These are phyloP conservation scores for Ceratobasidium sp. DNA, from an alignment of 1,284 basidiomycete genomes.

Conservation along the genomic window DNA sequence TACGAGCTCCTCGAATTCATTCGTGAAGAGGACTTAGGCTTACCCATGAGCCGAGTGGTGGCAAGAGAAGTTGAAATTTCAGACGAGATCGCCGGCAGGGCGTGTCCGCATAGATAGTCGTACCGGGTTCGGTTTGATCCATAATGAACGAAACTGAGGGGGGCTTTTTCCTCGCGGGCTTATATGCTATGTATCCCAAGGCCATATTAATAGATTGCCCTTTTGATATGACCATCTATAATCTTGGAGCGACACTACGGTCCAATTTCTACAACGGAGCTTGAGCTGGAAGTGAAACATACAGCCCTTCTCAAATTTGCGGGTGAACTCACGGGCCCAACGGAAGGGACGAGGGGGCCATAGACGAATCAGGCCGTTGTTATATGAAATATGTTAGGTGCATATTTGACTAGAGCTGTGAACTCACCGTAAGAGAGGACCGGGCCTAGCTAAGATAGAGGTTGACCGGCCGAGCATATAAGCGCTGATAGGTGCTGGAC, in stretches of 20 bases:
- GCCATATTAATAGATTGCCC: too few species aligned
- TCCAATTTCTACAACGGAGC: neutral
- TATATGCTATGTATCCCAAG: neutral
- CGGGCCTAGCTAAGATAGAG: too few species aligned
- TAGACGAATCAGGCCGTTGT: too few species aligned
- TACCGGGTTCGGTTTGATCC: neutral
- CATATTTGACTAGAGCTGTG: too few species aligned
- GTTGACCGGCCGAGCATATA: too few species aligned
- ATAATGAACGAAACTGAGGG: neutral
- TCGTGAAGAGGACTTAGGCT: neutral
- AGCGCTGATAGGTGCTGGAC: too few species aligned
- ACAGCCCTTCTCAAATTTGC: too few species aligned
- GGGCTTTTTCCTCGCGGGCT: neutral
- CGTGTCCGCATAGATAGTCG: neutral
- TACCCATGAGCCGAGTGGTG: constrained; percentile 2
- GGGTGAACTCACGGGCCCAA: too few species aligned
- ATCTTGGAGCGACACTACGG: neutral
- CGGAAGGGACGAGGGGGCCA: too few species aligned
- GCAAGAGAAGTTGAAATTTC: neutral
- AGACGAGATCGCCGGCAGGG: neutral
- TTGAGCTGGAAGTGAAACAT: neutral
- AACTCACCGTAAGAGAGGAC: too few species aligned
- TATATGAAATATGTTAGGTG: too few species aligned
- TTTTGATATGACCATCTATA: neutral
- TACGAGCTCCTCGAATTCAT: too few species aligned